These are phyloP conservation scores for Iris pallida DNA, from an alignment of 116 monocot species.

Conservation along the genomic window DNA sequence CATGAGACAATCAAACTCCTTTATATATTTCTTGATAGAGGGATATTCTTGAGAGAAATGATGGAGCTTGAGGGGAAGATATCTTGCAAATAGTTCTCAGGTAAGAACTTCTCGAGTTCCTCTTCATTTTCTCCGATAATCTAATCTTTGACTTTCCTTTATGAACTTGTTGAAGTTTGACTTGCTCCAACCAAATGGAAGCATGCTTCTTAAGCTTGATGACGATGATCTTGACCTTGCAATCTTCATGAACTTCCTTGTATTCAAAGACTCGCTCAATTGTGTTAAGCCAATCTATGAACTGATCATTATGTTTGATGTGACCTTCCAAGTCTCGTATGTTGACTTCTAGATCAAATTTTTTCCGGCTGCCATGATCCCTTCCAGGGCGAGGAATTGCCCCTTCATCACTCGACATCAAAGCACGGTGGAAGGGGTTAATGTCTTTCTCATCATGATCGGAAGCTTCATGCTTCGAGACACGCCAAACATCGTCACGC, in stretches of 20 bases:
- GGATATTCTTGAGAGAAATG: constrained; percentile 3
- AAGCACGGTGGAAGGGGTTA: too few relatives aligned
- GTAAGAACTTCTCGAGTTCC: not conserved
- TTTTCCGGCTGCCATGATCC: not conserved
- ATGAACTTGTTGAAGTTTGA: not conserved
- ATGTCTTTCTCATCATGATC: not conserved
- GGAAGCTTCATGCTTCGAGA: not conserved
- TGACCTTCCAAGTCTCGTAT: not conserved
- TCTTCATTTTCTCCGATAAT: constrained; percentile 12
- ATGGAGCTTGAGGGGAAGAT: constrained; percentile 13
- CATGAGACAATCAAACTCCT: constrained; percentile 21
- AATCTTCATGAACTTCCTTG: not conserved
- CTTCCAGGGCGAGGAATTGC: too few relatives aligned
- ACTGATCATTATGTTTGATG: not conserved
- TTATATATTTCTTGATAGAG: constrained; percentile 10
- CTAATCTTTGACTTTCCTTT: not conserved
- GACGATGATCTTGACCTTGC: not conserved
- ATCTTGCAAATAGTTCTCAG: constrained; percentile 18
- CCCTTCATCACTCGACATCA: not conserved
- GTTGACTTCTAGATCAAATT: not conserved
- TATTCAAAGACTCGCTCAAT: not conserved
- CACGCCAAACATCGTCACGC: not conserved
- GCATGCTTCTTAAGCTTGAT: constrained; percentile 19
- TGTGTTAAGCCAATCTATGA: not conserved
- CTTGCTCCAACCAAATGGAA: constrained; percentile 14